Percentiles rank a stretch among this genome's conserved stretches.
phyloP scores from a whole-genome alignment of 2,329 filamentous ascomycete genomes.

The Colletotrichum gloeosporioides region DNA sequence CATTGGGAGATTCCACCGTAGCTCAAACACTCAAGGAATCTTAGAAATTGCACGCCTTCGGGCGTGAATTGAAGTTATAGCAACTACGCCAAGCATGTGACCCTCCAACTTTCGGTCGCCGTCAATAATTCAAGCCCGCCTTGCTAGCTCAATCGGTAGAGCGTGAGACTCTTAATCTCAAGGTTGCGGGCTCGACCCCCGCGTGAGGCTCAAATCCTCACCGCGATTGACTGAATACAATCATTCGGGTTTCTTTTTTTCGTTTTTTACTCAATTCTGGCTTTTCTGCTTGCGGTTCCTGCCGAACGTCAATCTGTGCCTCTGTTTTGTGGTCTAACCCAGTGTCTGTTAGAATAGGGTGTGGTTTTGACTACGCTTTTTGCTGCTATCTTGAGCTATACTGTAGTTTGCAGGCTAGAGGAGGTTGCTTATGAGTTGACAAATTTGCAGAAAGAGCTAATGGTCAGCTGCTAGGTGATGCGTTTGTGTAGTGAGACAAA shows the following conservation, averaged over 20 bases:
- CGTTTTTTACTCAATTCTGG: neutral
- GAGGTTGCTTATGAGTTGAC: neutral
- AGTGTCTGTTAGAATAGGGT: neutral
- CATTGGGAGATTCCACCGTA: neutral
- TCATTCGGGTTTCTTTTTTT: neutral
- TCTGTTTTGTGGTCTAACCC: neutral
- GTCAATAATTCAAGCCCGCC: neutral
- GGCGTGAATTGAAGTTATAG: neutral
- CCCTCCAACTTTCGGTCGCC: fast-evolving
- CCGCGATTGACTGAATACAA: neutral
- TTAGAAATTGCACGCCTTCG: neutral
- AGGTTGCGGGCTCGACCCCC: constrained; percentile 28
- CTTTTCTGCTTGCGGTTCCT: neutral
- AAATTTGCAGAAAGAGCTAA: neutral
- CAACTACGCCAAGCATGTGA: neutral
- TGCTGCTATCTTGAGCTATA: neutral
- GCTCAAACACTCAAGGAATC: neutral
- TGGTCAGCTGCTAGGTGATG: neutral
- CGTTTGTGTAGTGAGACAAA: neutral
- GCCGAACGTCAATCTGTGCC: neutral
- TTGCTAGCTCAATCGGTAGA: constrained; percentile 22
- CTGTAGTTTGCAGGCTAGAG: neutral
- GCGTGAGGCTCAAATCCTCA: constrained; percentile 23
- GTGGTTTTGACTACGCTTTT: neutral
- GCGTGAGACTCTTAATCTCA: constrained; percentile 62